Evolutionary conservation across 768 basidiomycete genomes (phyloP).

Genomic region (Boletus rex-veris): DNA sequence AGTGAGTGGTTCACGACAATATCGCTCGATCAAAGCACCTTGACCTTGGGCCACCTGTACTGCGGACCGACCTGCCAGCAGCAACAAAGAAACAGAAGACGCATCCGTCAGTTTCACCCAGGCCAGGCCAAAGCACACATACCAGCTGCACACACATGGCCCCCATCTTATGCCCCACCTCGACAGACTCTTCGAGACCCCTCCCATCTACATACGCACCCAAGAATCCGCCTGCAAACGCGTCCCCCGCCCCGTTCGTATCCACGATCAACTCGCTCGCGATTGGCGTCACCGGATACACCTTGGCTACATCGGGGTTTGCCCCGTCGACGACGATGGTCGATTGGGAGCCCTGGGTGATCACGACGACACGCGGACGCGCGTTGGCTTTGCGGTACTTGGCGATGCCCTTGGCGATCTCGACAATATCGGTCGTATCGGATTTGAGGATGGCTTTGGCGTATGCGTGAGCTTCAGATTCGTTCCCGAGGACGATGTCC

Average conservation of each 20-base stretch:
- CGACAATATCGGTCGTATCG: constrained; percentile 58
- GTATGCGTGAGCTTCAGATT: constrained; percentile 88
- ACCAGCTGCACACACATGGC: constrained; percentile 55
- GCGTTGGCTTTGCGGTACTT: constrained; percentile 69
- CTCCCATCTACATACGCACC: constrained; percentile 83
- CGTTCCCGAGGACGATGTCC: constrained; percentile 93
- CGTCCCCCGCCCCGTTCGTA: constrained; percentile 97
- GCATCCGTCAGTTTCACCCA: too few relatives aligned
- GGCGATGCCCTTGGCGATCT: constrained; percentile 80
- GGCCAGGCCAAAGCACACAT: not conserved
- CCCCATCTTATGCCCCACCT: constrained; percentile 84
- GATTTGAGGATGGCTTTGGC: constrained; percentile 69
- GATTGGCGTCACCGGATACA: constrained; percentile 57
- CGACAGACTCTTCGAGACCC: constrained; percentile 68
- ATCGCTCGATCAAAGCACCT: not conserved
- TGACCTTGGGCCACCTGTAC: not conserved
- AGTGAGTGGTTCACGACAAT: not conserved
- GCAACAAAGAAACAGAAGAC: too few relatives aligned
- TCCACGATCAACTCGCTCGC: constrained; percentile 74
- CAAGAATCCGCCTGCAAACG: constrained; percentile 94
- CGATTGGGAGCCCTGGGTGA: constrained; percentile 84
- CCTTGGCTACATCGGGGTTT: constrained; percentile 43
- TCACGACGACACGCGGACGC: constrained; percentile 76
- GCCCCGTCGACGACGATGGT: constrained; percentile 72
- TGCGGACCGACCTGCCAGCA: not conserved